Base-by-base conservation (phyloP, 768 basidiomycete genomes). In the Chalciporus chontae region DNA sequence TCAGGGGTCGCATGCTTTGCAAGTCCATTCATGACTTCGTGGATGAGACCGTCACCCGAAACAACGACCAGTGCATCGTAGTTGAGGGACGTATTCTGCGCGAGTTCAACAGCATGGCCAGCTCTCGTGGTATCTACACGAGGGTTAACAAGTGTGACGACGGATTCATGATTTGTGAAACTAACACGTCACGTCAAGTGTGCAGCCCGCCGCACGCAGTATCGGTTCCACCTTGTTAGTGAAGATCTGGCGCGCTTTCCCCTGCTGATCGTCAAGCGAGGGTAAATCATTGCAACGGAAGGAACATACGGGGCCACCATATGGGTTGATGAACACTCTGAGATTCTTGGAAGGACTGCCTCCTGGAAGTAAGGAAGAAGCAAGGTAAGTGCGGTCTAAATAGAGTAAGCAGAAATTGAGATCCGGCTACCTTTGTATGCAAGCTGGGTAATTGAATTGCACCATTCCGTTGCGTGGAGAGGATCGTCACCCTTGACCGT, bases 11-110 rank as follows among this genome's bases (percentile, higher is more conserved):
- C 66, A 50, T 87, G 85, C 46, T 82, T 71, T 3, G 86, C 82
- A 48, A 93, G 80, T 3, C 91, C 92, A 60, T 94, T 94, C 63
- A 92, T 58, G 19, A 90, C 75, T 69, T 94, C 92, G 60, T 93
- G 87, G 14, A 91, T 62, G 31, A 90, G 73, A 8, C 92, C 92
- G 58, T 94, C 92, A 0, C 92, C 92, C 0, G 90, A 92, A 19
- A 94, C 76, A 26, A 81, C 68, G 32, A 89, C 76, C 37, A 94
- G 63, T 0, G 83, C 88, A 54, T 93, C 90, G 53, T 78, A 87
- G 14, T 76, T 72, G 4, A 88, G 73, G 0, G 73, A 53, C 29
- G 90, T 65, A 4, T 70, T 67, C 53, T 79, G 80, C 0, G 74
- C 80, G 49, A 92, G 72, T 29, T 89, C 82, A 34, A 67, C 68